Evolutionary conservation across 306 rosid species (phyloP).

Genomic region (Pyrus communis): DNA sequence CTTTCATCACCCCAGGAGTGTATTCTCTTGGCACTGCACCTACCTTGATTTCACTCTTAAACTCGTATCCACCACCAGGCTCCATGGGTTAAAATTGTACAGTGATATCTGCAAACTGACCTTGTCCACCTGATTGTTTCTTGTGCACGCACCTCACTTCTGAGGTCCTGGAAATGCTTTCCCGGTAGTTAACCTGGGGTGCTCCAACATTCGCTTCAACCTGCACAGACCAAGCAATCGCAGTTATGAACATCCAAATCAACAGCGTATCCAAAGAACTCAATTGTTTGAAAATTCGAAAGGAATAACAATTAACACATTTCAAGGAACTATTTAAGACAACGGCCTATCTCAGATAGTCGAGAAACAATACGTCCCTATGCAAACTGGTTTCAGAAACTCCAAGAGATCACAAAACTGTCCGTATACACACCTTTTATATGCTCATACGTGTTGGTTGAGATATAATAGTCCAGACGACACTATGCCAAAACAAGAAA

Average conservation of each 20-base stretch:
- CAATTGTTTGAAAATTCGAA: neutral
- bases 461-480: neutral
- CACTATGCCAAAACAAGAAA: neutral
- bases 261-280: neutral
- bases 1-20: constrained; percentile 94
- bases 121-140: constrained; percentile 97
- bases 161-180: constrained; percentile 69
- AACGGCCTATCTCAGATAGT: neutral
- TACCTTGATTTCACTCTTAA: constrained; percentile 97
- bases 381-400: neutral
- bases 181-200: constrained; percentile 95
- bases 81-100: constrained; percentile 91
- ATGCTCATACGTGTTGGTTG: neutral
- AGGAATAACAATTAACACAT: neutral
- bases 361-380: neutral
- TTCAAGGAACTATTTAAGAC: neutral
- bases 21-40: constrained; percentile 90
- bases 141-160: constrained; percentile 86
- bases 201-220: constrained; percentile 98
- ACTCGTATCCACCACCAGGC: constrained; percentile 81
- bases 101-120: constrained; percentile 91
- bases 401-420: neutral
- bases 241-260: neutral
- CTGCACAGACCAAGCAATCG: constrained; percentile 33
- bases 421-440: neutral